These are phyloP conservation scores for Nemania abortiva DNA, from an alignment of 2,329 filamentous ascomycete species.

Conservation along the genomic window DNA sequence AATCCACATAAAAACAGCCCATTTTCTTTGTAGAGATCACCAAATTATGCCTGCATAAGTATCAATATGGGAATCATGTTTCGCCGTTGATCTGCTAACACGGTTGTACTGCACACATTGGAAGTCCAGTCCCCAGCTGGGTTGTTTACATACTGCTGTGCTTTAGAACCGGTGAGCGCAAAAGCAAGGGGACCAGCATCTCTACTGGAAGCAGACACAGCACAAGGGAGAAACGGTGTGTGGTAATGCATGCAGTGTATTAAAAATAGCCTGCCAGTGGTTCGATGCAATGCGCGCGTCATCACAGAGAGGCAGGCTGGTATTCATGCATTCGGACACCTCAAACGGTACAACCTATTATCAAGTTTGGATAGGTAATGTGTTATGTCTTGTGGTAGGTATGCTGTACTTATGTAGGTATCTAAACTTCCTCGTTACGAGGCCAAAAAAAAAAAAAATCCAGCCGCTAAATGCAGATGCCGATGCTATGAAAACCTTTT, in stretches of 20 bases:
- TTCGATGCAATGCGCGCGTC: constrained; percentile 1
- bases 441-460: not conserved
- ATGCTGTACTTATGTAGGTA: too few species aligned
- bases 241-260: not conserved
- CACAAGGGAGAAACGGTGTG: not conserved
- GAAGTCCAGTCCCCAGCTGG: not conserved
- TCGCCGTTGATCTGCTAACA: not conserved
- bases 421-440: not conserved
- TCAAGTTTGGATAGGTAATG: not conserved
- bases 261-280: not conserved
- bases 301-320: not conserved
- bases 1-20: not conserved
- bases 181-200: not conserved
- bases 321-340: not conserved
- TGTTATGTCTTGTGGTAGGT: not conserved
- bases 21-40: not conserved
- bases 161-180: not conserved
- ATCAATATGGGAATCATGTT: not conserved
- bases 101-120: not conserved
- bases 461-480: constrained; percentile 2
- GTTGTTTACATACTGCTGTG: not conserved
- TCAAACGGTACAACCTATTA: not conserved
- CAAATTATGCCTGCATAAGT: not conserved
- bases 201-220: not conserved
- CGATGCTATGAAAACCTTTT: not conserved